Base-by-base conservation (phyloP, 2,329 filamentous ascomycete genomes). In the Xylaria digitata region DNA sequence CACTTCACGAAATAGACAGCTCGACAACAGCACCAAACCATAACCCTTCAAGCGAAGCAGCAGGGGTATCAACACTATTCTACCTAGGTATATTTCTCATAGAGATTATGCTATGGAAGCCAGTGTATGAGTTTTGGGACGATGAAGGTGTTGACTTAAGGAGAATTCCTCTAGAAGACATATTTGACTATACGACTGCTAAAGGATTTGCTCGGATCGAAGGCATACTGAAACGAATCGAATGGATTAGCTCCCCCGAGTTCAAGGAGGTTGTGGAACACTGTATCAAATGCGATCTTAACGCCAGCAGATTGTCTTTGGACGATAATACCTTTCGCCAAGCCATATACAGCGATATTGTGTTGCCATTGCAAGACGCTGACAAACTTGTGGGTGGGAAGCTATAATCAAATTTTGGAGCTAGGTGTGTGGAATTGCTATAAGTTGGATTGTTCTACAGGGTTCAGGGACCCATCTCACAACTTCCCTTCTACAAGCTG, bases 281-380 rank as follows among this genome's bases (percentile, higher is more conserved):
- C 34, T 71, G 67, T 37, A 58, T 71, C 6, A 71, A 66, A 53
- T 71, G 69, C 56, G 61, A 71, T 45, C 40, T 71, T 15, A 34
- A 17, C 4, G 37, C 58, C 8, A 50, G 46, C 30, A 46, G 13
- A 6, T 52, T 67, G 1, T 58, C 49, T 63, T 57, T 71, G 11
- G 67, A 70, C 19, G 43, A 71, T 45, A 62, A 71, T 23, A 42
- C 26, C 2, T 68, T 70, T 30, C 69, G 69, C 46, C 58, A 68
- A 42, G 61, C 45, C 13, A 17, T 71, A 9, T 71, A 71, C 13
- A 61, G 13, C 30, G 34, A 68, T 2, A 60, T 71, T 30, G 62
- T 71, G 6, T 42, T 65, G 49, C 69, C 69, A 7, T 49, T 71
- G 23, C 67, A 71, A 23, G 67, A 71, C 6, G 53, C 58, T 2